Conservation (phyloP, 805 yeast genomes). For the Brettanomyces bruxellensis region DNA sequence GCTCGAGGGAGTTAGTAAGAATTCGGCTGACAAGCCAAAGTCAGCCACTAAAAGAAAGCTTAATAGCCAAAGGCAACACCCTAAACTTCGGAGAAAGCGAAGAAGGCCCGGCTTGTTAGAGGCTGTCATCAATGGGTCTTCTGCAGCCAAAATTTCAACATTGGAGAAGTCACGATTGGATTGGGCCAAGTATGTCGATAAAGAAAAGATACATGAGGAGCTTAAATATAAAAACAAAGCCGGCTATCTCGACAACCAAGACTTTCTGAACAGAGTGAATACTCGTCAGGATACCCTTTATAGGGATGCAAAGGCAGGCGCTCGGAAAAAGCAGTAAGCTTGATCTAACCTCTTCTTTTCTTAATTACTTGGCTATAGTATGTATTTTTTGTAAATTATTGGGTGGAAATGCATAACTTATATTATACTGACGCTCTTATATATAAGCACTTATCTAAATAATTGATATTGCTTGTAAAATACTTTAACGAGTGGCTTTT, state of each 20-base stretch:
- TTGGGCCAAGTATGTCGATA: conserved; percentile 92
- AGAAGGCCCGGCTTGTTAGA: conserved; percentile 72
- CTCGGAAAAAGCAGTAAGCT: conserved; percentile 3
- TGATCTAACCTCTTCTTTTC: background rate
- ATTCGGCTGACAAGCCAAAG: background rate
- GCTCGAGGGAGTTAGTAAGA: conserved; percentile 2
- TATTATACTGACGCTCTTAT: background rate
- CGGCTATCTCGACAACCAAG: conserved; percentile 88
- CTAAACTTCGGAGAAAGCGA: conserved; percentile 28
- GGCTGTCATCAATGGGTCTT: conserved; percentile 60
- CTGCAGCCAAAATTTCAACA: conserved; percentile 77
- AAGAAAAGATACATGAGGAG: conserved; percentile 77
- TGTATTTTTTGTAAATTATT: background rate
- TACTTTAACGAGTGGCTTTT: too few relatives aligned
- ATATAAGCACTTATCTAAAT: background rate
- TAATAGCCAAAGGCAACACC: background rate
- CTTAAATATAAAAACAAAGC: conserved; percentile 72
- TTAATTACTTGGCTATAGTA: background rate
- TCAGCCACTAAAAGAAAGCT: background rate
- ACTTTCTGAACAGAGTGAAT: conserved; percentile 73
- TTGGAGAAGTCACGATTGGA: conserved; percentile 88
- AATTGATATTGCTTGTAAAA: background rate
- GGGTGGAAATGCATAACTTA: too few relatives aligned
- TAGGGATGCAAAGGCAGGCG: conserved; percentile 28
- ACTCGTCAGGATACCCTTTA: conserved; percentile 42